Conservation (phyloP, 805 yeast species). For the Yarrowia sp. region DNA sequence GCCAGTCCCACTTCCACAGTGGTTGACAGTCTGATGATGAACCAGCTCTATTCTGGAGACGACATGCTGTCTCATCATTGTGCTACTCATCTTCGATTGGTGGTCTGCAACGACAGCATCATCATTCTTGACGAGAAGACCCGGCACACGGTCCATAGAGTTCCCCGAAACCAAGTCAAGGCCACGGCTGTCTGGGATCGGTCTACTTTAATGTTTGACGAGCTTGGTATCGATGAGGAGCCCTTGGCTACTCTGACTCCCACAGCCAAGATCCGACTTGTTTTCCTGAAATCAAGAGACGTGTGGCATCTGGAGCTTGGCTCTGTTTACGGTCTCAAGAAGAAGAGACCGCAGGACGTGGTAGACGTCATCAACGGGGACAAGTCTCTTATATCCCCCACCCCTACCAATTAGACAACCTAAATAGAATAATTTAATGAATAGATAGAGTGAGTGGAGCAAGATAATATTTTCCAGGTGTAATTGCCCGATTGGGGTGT, state of each 20-base stretch:
- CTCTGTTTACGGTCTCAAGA: slow-evolving; percentile 6
- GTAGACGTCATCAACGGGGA: slow-evolving; percentile 23
- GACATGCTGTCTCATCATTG: slow-evolving; percentile 26
- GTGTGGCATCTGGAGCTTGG: slow-evolving; percentile 21
- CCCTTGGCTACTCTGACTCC: slow-evolving; percentile 4
- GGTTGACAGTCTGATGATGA: slow-evolving; percentile 6
- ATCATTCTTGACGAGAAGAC: slow-evolving; percentile 22
- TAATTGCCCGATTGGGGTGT: no score
- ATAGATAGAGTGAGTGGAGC: not conserved
- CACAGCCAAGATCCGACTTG: slow-evolving; percentile 2
- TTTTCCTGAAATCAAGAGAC: slow-evolving; percentile 20
- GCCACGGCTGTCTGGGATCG: slow-evolving; percentile 16
- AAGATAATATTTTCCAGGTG: no score
- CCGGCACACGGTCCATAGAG: slow-evolving; percentile 23
- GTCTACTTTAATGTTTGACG: slow-evolving; percentile 9
- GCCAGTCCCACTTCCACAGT: not conserved
- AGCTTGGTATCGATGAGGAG: slow-evolving; percentile 15
- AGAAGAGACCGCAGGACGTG: slow-evolving; percentile 14
- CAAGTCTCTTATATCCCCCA: not conserved
- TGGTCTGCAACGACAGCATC: slow-evolving; percentile 15
- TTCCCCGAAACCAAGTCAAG: slow-evolving; percentile 7
- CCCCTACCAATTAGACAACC: slow-evolving; percentile 17
- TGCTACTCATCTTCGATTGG: slow-evolving; percentile 15
- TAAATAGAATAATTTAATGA: not conserved
- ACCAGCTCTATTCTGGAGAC: slow-evolving; percentile 5